These are phyloP conservation scores for Cordia subcordata DNA, from an alignment of 257 asterid genomes.

Conservation along the genomic window DNA sequence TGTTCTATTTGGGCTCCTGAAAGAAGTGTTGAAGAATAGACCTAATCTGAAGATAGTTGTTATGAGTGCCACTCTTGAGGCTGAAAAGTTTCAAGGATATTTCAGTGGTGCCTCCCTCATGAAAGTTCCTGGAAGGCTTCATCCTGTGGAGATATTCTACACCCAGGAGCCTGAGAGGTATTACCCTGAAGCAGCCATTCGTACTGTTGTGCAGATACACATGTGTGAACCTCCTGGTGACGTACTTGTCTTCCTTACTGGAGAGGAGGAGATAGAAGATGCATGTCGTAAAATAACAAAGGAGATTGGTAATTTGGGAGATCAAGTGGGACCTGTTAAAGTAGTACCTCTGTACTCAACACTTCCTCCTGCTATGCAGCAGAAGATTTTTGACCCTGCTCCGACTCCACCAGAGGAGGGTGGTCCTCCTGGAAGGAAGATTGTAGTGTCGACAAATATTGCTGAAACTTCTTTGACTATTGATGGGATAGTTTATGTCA, in stretches of 20 bases:
- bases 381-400: slow-evolving; percentile 91
- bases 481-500: slow-evolving; percentile 95
- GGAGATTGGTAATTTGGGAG: slow-evolving; percentile 18
- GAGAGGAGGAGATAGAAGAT: slow-evolving; percentile 28
- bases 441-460: slow-evolving; percentile 90
- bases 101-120: slow-evolving; percentile 18
- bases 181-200: slow-evolving; percentile 60
- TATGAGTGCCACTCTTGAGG: slow-evolving; percentile 19
- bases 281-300: slow-evolving; percentile 19
- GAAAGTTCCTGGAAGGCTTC: slow-evolving; percentile 21
- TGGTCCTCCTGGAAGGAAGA: slow-evolving; percentile 94
- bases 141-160: slow-evolving; percentile 20
- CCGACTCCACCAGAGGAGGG: slow-evolving; percentile 78
- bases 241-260: slow-evolving; percentile 18
- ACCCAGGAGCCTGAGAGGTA: slow-evolving; percentile 14
- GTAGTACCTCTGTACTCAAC: slow-evolving; percentile 13
- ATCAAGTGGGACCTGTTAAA: slow-evolving; percentile 15
- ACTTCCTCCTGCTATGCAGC: slow-evolving; percentile 97
- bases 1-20: slow-evolving; percentile 19
- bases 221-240: slow-evolving; percentile 65
- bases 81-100: slow-evolving; percentile 21
- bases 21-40: slow-evolving; percentile 15
- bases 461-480: slow-evolving; percentile 97
- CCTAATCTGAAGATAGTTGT: slow-evolving; percentile 15
- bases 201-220: slow-evolving; percentile 67